Percentiles rank a stretch among this genome's conserved stretches.
These are phyloP conservation scores for Brassica incana DNA, from an alignment of 345 rosid species.

Conservation along the genomic window DNA sequence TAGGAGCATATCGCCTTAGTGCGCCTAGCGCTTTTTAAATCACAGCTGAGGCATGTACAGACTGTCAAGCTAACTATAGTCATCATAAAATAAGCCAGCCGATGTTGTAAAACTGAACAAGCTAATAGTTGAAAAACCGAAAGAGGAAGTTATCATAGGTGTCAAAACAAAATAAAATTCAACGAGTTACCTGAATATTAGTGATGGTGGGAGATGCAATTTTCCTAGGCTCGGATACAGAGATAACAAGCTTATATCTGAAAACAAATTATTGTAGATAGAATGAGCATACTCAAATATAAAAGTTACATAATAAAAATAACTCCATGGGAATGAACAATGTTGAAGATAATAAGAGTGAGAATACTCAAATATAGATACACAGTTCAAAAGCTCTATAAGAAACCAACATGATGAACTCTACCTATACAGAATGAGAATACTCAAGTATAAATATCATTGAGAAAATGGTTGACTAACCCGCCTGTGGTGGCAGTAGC, in stretches of 20 bases:
- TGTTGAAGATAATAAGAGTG: neutral
- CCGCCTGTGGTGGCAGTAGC: constrained; percentile 98
- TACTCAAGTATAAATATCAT: neutral
- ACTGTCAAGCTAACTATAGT: constrained; percentile 1
- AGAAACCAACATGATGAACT: neutral
- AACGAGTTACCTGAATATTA: constrained; percentile 71
- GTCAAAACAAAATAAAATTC: neutral
- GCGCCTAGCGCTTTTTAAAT: no score
- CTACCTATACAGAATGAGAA: neutral
- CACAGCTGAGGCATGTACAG: constrained; percentile 18
- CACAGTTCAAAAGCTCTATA: neutral
- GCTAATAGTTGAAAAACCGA: neutral
- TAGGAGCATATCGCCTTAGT: no score
- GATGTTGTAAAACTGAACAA: constrained; percentile 18
- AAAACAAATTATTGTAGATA: constrained; percentile 20
- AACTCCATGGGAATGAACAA: neutral
- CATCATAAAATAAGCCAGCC: constrained; percentile 25
- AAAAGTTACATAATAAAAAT: no score
- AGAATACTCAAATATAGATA: neutral
- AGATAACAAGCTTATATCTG: constrained; percentile 88
- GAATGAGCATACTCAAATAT: neutral
- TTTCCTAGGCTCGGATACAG: constrained; percentile 81
- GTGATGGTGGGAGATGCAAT: constrained; percentile 73
- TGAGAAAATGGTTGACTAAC: constrained; percentile 49
- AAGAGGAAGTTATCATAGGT: neutral